Conservation (phyloP, 2,329 filamentous ascomycete species). For the Fonsecaea pugnacius region DNA sequence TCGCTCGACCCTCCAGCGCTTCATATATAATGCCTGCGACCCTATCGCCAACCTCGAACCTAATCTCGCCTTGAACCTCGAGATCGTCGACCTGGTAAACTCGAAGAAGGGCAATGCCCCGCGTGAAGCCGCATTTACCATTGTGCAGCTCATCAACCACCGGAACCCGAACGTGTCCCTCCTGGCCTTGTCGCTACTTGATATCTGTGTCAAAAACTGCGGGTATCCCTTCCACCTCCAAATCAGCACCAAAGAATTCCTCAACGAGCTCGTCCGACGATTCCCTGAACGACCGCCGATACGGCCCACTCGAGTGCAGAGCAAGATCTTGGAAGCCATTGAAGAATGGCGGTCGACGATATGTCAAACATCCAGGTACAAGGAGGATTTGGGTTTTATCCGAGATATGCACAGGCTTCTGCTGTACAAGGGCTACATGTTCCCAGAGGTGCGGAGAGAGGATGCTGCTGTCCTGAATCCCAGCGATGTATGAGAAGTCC, state of each 20-base stretch:
- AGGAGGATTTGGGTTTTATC: constrained; percentile 94
- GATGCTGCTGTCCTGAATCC: constrained; percentile 96
- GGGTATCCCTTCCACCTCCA: constrained; percentile 98
- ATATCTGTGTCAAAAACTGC: constrained; percentile 99
- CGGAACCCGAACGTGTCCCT: constrained; percentile 94
- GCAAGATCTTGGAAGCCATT: constrained; percentile 90
- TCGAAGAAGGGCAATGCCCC: constrained; percentile 95
- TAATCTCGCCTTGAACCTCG: constrained; percentile 92
- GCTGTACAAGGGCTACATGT: constrained; percentile 95
- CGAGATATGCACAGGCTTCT: constrained; percentile 95
- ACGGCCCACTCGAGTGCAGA: constrained; percentile 82
- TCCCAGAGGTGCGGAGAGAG: constrained; percentile 87
- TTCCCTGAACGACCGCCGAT: constrained; percentile 93
- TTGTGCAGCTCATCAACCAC: constrained; percentile 94
- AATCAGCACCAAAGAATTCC: constrained; percentile 97
- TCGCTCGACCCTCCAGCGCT: constrained; percentile 87
- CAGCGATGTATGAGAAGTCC: constrained; percentile 75
- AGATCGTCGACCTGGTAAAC: constrained; percentile 96
- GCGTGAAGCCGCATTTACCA: constrained; percentile 89
- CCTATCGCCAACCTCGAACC: constrained; percentile 92
- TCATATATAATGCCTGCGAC: constrained; percentile 94
- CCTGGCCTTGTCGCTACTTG: constrained; percentile 78
- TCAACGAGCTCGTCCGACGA: constrained; percentile 94
- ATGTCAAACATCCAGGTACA: constrained; percentile 96
- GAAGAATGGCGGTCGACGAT: constrained; percentile 99